phyloP scores from a whole-genome alignment of 257 asterid genomes.

The Ilex asprella region DNA sequence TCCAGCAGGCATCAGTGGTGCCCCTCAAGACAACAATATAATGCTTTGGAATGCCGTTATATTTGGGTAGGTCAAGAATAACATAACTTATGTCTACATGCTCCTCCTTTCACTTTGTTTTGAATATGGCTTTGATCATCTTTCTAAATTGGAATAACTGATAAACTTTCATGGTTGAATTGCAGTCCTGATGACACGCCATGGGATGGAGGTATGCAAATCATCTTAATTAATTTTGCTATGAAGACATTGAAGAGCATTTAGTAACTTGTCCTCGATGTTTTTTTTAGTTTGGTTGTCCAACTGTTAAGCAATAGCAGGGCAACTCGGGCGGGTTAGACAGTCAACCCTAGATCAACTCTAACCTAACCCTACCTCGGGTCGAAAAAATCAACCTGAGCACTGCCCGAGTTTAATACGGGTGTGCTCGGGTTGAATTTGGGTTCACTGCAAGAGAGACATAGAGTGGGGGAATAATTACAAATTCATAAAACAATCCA shows the following conservation, averaged over 20 bases:
- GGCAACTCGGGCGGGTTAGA: too few species aligned
- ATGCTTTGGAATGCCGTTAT: conserved; percentile 96
- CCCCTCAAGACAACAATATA: conserved; percentile 81
- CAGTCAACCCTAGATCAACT: too few species aligned
- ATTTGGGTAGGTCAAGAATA: conserved; percentile 50
- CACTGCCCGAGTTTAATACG: too few species aligned
- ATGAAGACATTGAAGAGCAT: not conserved
- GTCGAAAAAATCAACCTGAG: too few species aligned
- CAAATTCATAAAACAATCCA: too few species aligned
- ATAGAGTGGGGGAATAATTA: too few species aligned
- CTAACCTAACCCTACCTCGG: too few species aligned
- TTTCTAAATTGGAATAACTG: not conserved
- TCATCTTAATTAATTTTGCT: conserved; percentile 9
- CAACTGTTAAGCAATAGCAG: not conserved
- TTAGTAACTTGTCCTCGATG: conserved; percentile 1
- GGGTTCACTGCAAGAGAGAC: too few species aligned
- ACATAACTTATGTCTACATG: not conserved
- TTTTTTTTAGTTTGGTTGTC: conserved; percentile 3
- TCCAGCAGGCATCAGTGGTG: conserved; percentile 94
- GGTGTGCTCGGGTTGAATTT: too few species aligned
- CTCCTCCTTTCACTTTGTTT: not conserved
- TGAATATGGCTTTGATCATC: conserved; percentile 6
- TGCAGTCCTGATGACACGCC: conserved; percentile 95
- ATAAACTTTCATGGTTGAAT: conserved; percentile 4
- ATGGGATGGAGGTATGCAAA: conserved; percentile 95